Conservation (phyloP, 805 yeast genomes). For the Lipomyces chichibuensis region DNA sequence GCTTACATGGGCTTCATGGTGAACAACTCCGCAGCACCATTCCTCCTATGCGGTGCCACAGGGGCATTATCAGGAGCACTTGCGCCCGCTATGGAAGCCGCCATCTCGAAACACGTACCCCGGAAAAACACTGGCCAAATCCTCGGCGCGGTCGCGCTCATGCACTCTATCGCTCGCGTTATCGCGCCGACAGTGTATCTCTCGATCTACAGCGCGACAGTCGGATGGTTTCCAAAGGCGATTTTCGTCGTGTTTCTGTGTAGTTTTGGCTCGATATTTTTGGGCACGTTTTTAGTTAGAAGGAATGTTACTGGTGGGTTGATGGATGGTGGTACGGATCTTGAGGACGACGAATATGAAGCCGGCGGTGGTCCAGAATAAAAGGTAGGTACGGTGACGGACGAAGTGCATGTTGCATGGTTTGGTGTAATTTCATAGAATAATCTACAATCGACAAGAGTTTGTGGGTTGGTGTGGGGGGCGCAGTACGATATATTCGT, state of each 20-base stretch:
- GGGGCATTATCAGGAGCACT: conserved; percentile 22
- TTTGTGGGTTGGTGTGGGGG: too few relatives aligned
- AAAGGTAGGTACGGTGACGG: background rate
- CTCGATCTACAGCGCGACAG: conserved; percentile 14
- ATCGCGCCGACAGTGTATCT: conserved; percentile 25
- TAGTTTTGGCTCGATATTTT: background rate
- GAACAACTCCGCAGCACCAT: conserved; percentile 12
- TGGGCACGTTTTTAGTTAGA: conserved; percentile 11
- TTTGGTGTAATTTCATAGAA: too few relatives aligned
- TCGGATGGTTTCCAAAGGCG: conserved; percentile 20
- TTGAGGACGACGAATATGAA: conserved; percentile 8
- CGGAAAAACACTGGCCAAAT: conserved; percentile 25
- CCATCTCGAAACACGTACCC: conserved; percentile 31
- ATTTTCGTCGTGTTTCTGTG: conserved; percentile 12
- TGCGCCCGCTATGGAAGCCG: conserved; percentile 23
- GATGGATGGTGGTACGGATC: conserved; percentile 21
- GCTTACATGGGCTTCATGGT: conserved; percentile 21
- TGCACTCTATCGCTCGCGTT: conserved; percentile 26
- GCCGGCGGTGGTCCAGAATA: background rate
- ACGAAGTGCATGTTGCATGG: background rate
- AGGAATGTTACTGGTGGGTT: conserved; percentile 23
- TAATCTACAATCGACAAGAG: too few relatives aligned
- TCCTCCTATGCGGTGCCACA: conserved; percentile 22
- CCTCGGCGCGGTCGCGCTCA: conserved; percentile 28
- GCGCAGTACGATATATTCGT: too few relatives aligned